Base-by-base conservation (phyloP, 768 basidiomycete species). In the Tylopilus balloui region DNA sequence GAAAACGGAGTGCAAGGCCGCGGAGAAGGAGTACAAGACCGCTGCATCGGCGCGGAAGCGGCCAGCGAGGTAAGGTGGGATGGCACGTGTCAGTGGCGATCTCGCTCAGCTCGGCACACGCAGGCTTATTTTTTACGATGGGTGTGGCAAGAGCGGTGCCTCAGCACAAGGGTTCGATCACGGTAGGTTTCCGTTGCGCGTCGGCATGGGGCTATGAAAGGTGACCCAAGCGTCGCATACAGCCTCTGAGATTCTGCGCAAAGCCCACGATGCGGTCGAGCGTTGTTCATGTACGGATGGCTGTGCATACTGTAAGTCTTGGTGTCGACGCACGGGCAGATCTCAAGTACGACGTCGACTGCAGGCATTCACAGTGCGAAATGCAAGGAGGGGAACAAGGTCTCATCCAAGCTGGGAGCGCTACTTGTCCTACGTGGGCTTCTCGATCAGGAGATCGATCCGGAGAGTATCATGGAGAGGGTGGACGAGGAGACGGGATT, bases 151-250 rank as follows among this genome's bases (percentile, higher is more conserved):
- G 57, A 84, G 86, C 15, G 86, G 88, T 0, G 73, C 86, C 6
- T 79, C 86, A 25, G 78, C 81, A 3, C 89, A 84, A 59, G 89
- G 86, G 3, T 92, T 92, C 59, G 92, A 93, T 58, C 81, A 88
- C 56, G 78, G 89, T 87, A 58, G 15, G 59, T 31, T 27, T n/a
- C n/a, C 6, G 31, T 44, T 15, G 14, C 28, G 17, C 1, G 7
- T 15, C 6, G 11, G 1, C 13, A n/a, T 15, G 12, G 11, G n/a
- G 2, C 8, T 3, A 2, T 36, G 9, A 36, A 4, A 10, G 15
- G n/a, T 42, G 14, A 39, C 19, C 4, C 3, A 15, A 28, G 11
- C 15, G 4, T 23, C 23, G n/a, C 24, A 25, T 3, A 42, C 75
- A 90, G 82, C 64, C 47, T 78, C 68, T 10, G 74, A 79, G 35